Evolutionary conservation across 2,329 filamentous ascomycete species (phyloP), one percentile per base, ranked within the genome.

Genomic region (Aspergillus pseudoglaucus): DNA sequence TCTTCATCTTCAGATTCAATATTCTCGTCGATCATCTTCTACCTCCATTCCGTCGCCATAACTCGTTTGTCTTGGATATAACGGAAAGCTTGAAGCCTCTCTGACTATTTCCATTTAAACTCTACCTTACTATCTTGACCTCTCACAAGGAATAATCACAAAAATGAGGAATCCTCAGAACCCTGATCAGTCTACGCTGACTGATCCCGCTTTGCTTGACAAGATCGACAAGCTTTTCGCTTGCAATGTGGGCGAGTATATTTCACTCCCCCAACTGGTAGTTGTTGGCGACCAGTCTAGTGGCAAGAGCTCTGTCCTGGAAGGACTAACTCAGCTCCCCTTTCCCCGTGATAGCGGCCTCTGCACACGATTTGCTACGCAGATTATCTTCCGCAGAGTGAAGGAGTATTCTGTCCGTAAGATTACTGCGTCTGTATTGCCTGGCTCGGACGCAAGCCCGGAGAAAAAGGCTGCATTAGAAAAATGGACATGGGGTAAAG

Each of bases 231-330:
- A 45, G 23, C 43, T 45, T n/a, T 33, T 45, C 4, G 43, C 43
- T 17, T 32, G 27, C 43, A 45, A 45, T 15, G 15, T 45, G 6
- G 43, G 43, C 32, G 43, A 44, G 8, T 27, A 35, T 18, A 45
- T 45, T 15, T 17, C 18, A 10, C 32, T 45, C 8, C 43, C 43
- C 27, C 40, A 67, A 58, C 55, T 67, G 3, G 57, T 66, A 4
- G 63, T 67, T n/a, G 60, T 64, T 6, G 63, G 65, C 6, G 63
- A 67, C 46, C 63, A 67, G 39, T 64, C 61, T 6, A 62, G 58
- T 51, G 64, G 65, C 1, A 68, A 68, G 33, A 59, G 55, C 7
- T 66, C 63, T 2, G 50, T 65, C 1, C 55, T 67, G 1, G 62
- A 67, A 47, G 60, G 54, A 1, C 17, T 68, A 2, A 67, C 61